phyloP scores from a whole-genome alignment of 2,329 filamentous ascomycete species.

The Catunica adiposa region DNA sequence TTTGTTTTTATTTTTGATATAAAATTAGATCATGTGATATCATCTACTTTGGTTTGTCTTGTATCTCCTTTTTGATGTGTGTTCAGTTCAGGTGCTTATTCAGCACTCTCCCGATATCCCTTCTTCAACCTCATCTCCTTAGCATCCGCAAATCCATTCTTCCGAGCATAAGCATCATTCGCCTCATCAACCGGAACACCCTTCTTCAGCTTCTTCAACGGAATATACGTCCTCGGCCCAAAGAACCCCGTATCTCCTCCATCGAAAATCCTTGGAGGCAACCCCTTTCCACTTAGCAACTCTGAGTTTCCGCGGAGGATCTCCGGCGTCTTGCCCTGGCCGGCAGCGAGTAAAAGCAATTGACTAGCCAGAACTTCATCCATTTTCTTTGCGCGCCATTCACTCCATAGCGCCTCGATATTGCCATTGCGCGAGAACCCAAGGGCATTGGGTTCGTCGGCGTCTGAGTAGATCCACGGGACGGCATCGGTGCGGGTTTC shows the following conservation, averaged over 20 bases:
- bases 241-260: constrained; percentile 36
- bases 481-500: constrained; percentile 39
- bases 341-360: constrained; percentile 47
- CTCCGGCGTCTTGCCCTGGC: constrained; percentile 20
- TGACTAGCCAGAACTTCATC: constrained; percentile 70
- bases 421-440: constrained; percentile 51
- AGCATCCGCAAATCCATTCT: constrained; percentile 38
- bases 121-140: constrained; percentile 30
- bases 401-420: constrained; percentile 60
- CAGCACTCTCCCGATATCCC: constrained; percentile 18
- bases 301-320: constrained; percentile 8
- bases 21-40: no score
- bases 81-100: constrained; percentile 16
- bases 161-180: constrained; percentile 45
- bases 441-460: constrained; percentile 41
- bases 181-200: constrained; percentile 36
- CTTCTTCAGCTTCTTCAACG: constrained; percentile 34
- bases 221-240: constrained; percentile 28
- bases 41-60: not conserved
- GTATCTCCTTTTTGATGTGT: constrained; percentile 5
- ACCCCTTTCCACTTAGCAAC: constrained; percentile 3
- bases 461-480: constrained; percentile 57
- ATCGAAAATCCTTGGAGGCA: constrained; percentile 28
- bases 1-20: not conserved
- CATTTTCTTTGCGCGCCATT: constrained; percentile 74